Evolutionary conservation across 192 early-diverging fungal species (phyloP), one percentile per base, ranked within the genome.

Genomic region (Linnemannia zychae): DNA sequence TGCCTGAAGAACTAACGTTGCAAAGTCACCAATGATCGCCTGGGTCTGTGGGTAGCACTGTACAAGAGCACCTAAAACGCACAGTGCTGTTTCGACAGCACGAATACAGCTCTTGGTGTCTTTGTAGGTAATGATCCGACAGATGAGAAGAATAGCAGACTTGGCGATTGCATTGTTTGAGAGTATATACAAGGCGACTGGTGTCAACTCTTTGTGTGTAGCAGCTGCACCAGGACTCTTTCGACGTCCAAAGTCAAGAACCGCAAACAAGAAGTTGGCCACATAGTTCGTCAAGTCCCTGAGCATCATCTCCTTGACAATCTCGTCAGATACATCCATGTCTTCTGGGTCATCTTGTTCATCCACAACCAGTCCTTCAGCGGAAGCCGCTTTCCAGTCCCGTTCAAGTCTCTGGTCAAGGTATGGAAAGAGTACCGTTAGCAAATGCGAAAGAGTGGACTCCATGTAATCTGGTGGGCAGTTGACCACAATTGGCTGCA

Each of bases 401-500:
- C 71, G 66, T 15, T 48, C 22, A 20, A 88, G 74, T 33, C 83
- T 74, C 28, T 85, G 73, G 60, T 88, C 76, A 57, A 88, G 20
- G 52, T 88, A 85, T 18, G 82, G 76, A 46, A 88, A 38, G 22
- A 88, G 57, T 9, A 76, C 79, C 46, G 57, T 49, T 28, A 88
- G 46, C 11, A 88, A 34, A 52, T 79, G 72, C 6, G 79, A 80
- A 12, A 85, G 49, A 4, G 75, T 50, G 20, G 78, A 72, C 0
- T 67, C 78, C 73, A 85, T 81, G 52, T 47, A 73, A 38, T 53
- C 49, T 46, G 69, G 38, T 4, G 82, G 82, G 9, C 79, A 84
- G 70, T 88, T 85, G 28, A 85, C 16, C 4, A 88, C 76, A 40
- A 84, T 52, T 0, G 87, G 82, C 16, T 67, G 78, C 6, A 85